Evolutionary conservation across 2,329 filamentous ascomycete species (phyloP).

Genomic region (Penicillium sp.): DNA sequence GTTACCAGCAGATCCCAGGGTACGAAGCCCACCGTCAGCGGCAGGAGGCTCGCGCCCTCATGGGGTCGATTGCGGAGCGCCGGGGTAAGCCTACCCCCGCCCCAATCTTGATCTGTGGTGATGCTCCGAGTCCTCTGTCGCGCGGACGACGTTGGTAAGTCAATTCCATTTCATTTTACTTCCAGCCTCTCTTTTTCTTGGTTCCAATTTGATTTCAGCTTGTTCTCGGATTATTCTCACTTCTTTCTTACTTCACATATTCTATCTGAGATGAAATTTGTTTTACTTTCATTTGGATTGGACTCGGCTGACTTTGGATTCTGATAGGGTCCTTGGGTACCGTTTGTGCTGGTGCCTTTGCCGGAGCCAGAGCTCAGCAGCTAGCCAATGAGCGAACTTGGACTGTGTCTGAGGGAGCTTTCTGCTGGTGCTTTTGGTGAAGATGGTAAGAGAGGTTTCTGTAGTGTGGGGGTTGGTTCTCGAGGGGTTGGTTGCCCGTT

Average conservation of each 20-base stretch:
- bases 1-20: slow-evolving; percentile 3
- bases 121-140: not conserved
- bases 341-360: not conserved
- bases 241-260: not conserved
- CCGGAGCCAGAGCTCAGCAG: not conserved
- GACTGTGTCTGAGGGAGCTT: not conserved
- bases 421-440: not conserved
- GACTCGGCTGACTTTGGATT: not conserved
- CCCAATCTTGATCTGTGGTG: not conserved
- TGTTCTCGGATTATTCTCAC: not conserved
- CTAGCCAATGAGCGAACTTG: not conserved
- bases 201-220: no score
- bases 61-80: slow-evolving; percentile 3
- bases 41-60: not conserved
- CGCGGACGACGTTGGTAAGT: not conserved
- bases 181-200: not conserved
- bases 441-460: not conserved
- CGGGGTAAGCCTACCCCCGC: not conserved
- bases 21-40: not conserved
- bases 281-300: not conserved
- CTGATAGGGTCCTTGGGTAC: slow-evolving; percentile 1
- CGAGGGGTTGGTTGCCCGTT: not conserved
- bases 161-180: not conserved
- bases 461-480: not conserved
- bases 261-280: not conserved